Evolutionary conservation across 2,329 filamentous ascomycete species (phyloP), one percentile per base, ranked within the genome.

Genomic region (Ophiostoma piceae): DNA sequence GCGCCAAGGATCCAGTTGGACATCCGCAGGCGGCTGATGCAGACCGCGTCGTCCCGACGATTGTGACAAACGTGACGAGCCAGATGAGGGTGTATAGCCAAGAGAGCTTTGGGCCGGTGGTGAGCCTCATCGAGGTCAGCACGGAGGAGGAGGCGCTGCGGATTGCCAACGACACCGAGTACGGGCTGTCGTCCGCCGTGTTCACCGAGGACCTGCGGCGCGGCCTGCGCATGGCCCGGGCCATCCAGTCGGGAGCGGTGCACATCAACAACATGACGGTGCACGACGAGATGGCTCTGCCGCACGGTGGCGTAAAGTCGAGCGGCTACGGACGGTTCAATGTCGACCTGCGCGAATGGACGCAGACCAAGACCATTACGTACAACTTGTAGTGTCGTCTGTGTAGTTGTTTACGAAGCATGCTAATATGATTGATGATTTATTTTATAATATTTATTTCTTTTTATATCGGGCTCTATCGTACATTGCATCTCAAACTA

Each of bases 151-250:
- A 93, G 73, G 92, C 91, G 0, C 78, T 95, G 32, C 80, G 82
- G 39, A 80, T 94, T 22, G 91, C 92, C 16, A 96, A 96, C 76
- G 90, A 94, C 74, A 92, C 90, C 1, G 90, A 92, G 67, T 95
- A 93, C 76, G 92, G 92, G 2, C 83, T 96, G 14, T 82, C 84
- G 2, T 84, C 88, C 2, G 85, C 91, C 0, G 85, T 96, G 1
- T 96, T 92, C 77, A 93, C 91, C 0, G 81, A 85, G 73, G 88
- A 92, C 76, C 79, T 95, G 69, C 79, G 83, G 67, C 80, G 82
- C 62, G 89, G 83, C 0, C 76, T 91, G 72, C 81, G 84, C 8
- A 78, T 91, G 26, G 88, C 88, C 3, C 83, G 80, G 73, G 81
- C 83, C 72, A 86, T 91, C 71, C 87, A 94, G 76, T 84, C 85